Evolutionary conservation across 202 grass and related monocot genomes (phyloP).

Genomic region (Carex arenaria): DNA sequence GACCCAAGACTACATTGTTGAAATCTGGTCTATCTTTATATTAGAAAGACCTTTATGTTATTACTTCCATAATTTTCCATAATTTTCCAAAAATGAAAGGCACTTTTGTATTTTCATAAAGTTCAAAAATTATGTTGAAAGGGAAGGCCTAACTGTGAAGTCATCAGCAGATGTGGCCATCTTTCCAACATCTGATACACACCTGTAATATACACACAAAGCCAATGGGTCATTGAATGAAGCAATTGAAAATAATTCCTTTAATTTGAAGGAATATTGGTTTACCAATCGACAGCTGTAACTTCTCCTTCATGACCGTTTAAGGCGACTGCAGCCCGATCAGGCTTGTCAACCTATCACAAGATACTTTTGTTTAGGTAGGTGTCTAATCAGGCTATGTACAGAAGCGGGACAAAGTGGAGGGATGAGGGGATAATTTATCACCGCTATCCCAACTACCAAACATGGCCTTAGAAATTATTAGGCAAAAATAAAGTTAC

Average conservation of each 20-base stretch:
- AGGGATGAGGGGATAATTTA: neutral
- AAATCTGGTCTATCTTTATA: neutral
- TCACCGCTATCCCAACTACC: neutral
- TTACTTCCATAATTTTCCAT: neutral
- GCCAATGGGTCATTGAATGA: slow-evolving; percentile 1
- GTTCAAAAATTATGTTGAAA: neutral
- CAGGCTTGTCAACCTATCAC: slow-evolving; percentile 60
- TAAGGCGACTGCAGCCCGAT: slow-evolving; percentile 41
- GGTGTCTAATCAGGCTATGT: neutral
- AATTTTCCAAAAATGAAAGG: neutral
- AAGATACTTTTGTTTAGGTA: slow-evolving; percentile 13
- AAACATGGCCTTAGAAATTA: neutral
- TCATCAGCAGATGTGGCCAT: slow-evolving; percentile 85
- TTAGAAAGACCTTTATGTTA: neutral
- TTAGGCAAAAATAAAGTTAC: neutral
- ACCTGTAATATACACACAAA: slow-evolving; percentile 49
- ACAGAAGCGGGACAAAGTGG: neutral
- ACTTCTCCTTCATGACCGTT: slow-evolving; percentile 82
- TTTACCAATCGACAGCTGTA: slow-evolving; percentile 84
- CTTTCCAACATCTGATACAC: slow-evolving; percentile 70
- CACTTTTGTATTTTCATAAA: neutral
- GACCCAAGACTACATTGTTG: neutral
- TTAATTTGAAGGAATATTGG: neutral
- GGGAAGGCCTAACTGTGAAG: slow-evolving; percentile 47
- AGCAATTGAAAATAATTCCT: neutral